These are phyloP conservation scores for Aspergillus incahuasiensis DNA, from an alignment of 495 filamentous ascomycete species.

Conservation along the genomic window DNA sequence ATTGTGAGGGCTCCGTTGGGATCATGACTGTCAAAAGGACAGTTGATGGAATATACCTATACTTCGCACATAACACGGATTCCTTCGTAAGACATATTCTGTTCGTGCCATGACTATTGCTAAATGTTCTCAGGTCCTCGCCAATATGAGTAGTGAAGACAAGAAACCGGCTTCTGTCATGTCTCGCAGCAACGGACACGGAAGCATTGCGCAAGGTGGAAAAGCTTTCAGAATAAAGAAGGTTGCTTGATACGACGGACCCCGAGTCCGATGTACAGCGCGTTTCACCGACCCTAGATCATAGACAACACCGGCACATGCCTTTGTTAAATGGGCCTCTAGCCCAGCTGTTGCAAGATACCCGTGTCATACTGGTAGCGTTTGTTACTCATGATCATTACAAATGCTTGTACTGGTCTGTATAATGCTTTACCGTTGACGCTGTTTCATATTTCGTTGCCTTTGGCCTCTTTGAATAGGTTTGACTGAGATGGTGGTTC, in stretches of 20 bases:
- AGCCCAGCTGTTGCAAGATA: not conserved
- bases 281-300: not conserved
- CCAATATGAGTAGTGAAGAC: constrained; percentile 79
- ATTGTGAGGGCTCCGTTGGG: constrained; percentile 73
- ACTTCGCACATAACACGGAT: constrained; percentile 90
- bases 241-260: constrained; percentile 3
- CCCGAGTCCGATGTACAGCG: not conserved
- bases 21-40: constrained; percentile 80
- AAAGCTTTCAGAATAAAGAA: constrained; percentile 23
- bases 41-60: constrained; percentile 62
- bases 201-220: constrained; percentile 40
- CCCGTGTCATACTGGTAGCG: not conserved
- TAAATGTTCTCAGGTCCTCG: constrained; percentile 53
- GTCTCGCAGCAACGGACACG: constrained; percentile 57
- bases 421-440: not conserved
- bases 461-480: constrained; percentile 2
- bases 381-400: not conserved
- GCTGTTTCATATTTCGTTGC: not conserved
- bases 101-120: not conserved
- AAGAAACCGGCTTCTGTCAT: constrained; percentile 69
- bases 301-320: not conserved
- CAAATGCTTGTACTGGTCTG: not conserved
- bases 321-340: not conserved
- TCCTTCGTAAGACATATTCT: constrained; percentile 63
- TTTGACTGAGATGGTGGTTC: not conserved